Conservation (phyloP, 768 basidiomycete genomes). For the Rhizopogon salebrosus region DNA sequence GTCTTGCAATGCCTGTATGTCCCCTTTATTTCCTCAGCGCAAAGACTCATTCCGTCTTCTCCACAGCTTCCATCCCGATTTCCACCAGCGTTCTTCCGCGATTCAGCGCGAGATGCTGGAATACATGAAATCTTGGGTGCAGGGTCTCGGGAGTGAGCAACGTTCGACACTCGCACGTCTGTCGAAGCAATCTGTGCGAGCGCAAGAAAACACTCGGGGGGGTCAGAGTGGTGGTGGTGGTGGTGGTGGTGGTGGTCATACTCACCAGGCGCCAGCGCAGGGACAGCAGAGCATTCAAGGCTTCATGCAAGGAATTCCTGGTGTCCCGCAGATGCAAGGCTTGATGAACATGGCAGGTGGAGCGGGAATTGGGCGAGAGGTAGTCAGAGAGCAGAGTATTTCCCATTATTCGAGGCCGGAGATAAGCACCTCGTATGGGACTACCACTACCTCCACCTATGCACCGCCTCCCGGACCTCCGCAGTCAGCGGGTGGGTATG, state of each 20-base stretch:
- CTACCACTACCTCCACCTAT: constrained; percentile 2
- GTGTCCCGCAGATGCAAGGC: constrained; percentile 38
- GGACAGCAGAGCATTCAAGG: constrained; percentile 44
- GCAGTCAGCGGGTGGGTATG: constrained; percentile 7
- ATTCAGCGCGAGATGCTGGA: constrained; percentile 76
- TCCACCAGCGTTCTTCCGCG: constrained; percentile 56
- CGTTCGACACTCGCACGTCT: constrained; percentile 51
- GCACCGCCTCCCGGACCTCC: constrained; percentile 8
- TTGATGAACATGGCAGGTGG: constrained; percentile 27
- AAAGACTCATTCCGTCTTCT: neutral
- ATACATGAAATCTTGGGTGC: constrained; percentile 59
- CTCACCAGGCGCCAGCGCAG: too few relatives aligned
- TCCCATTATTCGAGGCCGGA: constrained; percentile 22
- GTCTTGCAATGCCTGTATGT: constrained; percentile 61
- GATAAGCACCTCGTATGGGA: neutral
- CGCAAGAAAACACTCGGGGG: constrained; percentile 65
- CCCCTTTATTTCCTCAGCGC: neutral
- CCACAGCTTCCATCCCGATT: constrained; percentile 78
- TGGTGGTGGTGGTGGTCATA: too few relatives aligned
- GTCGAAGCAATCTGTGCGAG: constrained; percentile 59
- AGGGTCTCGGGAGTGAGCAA: constrained; percentile 43
- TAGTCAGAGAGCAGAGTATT: constrained; percentile 22
- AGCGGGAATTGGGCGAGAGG: constrained; percentile 5
- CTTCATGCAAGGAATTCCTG: constrained; percentile 42
- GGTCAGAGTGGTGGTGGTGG: too few relatives aligned